Conservation (phyloP, 179 eudicot genomes). For the Beta lomatogona region DNA sequence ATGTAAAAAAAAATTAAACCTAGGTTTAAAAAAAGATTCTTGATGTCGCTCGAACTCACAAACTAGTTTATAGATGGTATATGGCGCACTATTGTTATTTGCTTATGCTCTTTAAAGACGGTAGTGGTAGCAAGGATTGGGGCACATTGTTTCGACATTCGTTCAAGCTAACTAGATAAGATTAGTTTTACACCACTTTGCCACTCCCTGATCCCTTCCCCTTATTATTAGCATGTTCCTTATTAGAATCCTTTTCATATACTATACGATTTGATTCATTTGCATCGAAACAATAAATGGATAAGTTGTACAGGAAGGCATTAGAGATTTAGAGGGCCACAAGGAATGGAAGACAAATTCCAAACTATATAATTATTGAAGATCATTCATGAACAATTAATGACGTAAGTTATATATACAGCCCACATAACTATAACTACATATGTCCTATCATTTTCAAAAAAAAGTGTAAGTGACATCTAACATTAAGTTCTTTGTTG, state of each 20-base stretch:
- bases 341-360: background rate
- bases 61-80: too few species aligned
- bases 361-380: background rate
- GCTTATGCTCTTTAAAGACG: too few species aligned
- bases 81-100: too few species aligned
- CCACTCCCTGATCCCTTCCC: background rate
- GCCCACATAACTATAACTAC: too few species aligned
- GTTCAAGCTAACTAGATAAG: too few species aligned
- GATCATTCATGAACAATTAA: background rate
- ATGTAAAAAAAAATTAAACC: too few species aligned
- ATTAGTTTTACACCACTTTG: background rate
- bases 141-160: too few species aligned
- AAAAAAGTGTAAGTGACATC: background rate
- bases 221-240: background rate
- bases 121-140: too few species aligned
- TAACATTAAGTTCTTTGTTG: background rate
- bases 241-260: background rate
- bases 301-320: background rate
- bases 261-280: background rate
- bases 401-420: background rate
- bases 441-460: background rate
- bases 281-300: constrained; percentile 2
- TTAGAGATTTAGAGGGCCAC: background rate
- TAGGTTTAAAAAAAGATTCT: too few species aligned
- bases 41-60: too few species aligned